Conservation (phyloP, 331 rosid species). For the Telfairia occidentalis region DNA sequence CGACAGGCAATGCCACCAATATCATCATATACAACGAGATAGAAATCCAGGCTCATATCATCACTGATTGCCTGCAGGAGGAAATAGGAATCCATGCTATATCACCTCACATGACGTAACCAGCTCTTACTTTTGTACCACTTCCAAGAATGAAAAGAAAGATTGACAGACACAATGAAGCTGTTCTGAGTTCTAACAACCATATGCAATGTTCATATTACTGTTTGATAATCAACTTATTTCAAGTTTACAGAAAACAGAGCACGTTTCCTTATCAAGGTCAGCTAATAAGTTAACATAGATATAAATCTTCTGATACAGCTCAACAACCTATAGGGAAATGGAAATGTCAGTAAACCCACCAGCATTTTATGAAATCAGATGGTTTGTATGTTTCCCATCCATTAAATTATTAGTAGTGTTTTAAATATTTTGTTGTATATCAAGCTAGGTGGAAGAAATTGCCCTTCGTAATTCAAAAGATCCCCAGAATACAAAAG, state of each 20-base stretch:
- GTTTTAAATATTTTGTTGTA: background rate
- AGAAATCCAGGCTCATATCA: conserved; percentile 66
- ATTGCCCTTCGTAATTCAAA: background rate
- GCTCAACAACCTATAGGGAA: background rate
- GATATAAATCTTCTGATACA: background rate
- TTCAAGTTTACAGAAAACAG: background rate
- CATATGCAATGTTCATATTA: background rate
- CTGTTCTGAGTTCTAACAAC: background rate
- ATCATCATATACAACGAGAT: conserved; percentile 73
- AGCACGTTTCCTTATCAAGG: background rate
- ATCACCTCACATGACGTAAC: conserved; percentile 5
- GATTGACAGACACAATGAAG: background rate
- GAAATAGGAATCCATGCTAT: background rate
- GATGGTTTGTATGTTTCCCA: background rate
- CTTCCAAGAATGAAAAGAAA: conserved; percentile 15
- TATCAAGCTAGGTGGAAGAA: background rate
- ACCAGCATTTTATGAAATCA: background rate
- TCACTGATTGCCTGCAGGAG: conserved; percentile 73
- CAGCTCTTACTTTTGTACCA: conserved; percentile 2
- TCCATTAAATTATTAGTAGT: background rate
- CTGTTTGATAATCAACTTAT: background rate
- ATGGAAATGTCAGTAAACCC: background rate
- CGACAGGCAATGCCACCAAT: conserved; percentile 83
- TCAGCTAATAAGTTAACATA: background rate
- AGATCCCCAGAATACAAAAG: background rate